Percentiles rank a stretch among this genome's conserved stretches.
phyloP scores from a whole-genome alignment of 371 early-diverging fungal species.

The Mucor saturninus region DNA sequence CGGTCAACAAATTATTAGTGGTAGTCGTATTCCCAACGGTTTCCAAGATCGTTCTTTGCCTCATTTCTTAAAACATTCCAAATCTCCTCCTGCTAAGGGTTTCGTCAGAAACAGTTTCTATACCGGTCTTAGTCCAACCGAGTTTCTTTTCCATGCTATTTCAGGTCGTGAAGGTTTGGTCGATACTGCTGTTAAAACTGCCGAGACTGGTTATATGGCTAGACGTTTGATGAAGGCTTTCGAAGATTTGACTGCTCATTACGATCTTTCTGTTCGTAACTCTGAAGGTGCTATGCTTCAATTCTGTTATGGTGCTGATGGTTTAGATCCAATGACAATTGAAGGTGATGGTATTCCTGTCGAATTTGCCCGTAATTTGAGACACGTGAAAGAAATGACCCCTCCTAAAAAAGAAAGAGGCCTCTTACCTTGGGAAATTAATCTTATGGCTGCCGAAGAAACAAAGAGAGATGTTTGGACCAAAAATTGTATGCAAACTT shows the following conservation, averaged over 20 bases:
- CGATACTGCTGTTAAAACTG: constrained; percentile 99
- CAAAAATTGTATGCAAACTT: constrained; percentile 69
- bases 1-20: constrained; percentile 99
- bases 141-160: constrained; percentile 99
- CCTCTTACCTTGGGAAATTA: constrained; percentile 79
- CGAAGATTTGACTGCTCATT: constrained; percentile 95
- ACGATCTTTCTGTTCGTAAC: constrained; percentile 97
- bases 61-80: constrained; percentile 92
- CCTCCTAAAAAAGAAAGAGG: constrained; percentile 37
- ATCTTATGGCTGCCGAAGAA: constrained; percentile 55
- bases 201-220: constrained; percentile 99
- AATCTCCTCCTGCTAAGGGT: constrained; percentile 94
- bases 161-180: constrained; percentile 99
- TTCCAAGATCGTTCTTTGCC: constrained; percentile 98
- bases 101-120: constrained; percentile 98
- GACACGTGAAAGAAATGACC: constrained; percentile 58
- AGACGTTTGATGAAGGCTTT: constrained; percentile 99
- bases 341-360: constrained; percentile 95
- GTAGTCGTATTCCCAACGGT: constrained; percentile 96
- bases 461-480: constrained; percentile 59
- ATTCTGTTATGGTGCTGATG: constrained; percentile 98
- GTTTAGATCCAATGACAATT: constrained; percentile 94
- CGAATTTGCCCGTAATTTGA: constrained; percentile 83
- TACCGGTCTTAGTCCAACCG: constrained; percentile 94
- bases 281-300: constrained; percentile 95